Evolutionary conservation across 2,329 filamentous ascomycete species (phyloP).

Genomic region (Apiospora pterosperma): DNA sequence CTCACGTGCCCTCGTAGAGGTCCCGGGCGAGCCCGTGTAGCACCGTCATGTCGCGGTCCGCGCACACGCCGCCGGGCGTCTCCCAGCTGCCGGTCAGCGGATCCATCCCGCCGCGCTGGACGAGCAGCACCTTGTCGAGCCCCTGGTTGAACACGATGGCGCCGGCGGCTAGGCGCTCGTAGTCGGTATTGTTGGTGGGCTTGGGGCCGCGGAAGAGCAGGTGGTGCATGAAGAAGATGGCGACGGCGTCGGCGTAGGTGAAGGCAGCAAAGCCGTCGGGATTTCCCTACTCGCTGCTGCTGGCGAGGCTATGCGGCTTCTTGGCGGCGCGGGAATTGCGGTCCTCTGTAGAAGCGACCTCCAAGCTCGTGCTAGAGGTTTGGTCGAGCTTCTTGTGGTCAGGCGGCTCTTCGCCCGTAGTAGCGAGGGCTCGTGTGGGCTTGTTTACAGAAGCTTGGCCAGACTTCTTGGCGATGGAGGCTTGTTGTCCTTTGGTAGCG

Average conservation of each 20-base stretch:
- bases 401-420: not conserved
- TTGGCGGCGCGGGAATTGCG: not conserved
- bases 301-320: not conserved
- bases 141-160: not conserved
- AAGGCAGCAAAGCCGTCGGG: not conserved
- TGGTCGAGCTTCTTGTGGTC: not conserved
- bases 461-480: not conserved
- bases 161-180: not conserved
- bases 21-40: not conserved
- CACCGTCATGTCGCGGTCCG: not conserved
- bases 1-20: not conserved
- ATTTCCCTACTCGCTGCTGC: not conserved
- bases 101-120: not conserved
- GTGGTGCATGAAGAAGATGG: conserved; percentile 24
- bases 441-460: not conserved
- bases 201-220: conserved; percentile 13
- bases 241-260: not conserved
- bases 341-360: not conserved
- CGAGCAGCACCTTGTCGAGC: not conserved
- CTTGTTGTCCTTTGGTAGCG: not conserved
- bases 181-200: not conserved
- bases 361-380: not conserved
- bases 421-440: not conserved
- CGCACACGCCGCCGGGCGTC: not conserved
- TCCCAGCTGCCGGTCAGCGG: not conserved